These are phyloP conservation scores for Daldinia bambusicola DNA, from an alignment of 495 filamentous ascomycete genomes.

Conservation along the genomic window DNA sequence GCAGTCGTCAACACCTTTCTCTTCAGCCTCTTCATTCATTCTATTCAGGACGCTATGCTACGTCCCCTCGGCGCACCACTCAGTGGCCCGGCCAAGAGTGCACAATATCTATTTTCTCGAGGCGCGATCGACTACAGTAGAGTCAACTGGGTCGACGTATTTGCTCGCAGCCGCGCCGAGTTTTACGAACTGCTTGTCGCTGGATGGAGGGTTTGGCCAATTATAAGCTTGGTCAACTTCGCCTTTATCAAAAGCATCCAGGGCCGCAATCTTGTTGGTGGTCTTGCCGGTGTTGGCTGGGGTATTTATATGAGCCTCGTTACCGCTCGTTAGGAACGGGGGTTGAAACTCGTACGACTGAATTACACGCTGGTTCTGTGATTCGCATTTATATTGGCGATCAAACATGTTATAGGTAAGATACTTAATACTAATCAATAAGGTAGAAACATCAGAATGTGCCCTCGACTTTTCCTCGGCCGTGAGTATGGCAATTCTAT, in stretches of 20 bases:
- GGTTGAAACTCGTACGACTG: neutral
- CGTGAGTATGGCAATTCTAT: neutral
- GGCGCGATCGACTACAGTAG: constrained; percentile 46
- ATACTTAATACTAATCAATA: neutral
- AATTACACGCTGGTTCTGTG: neutral
- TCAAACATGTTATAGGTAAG: neutral
- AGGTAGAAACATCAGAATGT: neutral
- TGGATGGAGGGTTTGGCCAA: constrained; percentile 83
- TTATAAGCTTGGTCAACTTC: constrained; percentile 83
- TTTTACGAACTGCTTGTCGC: constrained; percentile 77
- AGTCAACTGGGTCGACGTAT: constrained; percentile 50
- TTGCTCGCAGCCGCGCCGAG: constrained; percentile 59
- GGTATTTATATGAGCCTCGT: constrained; percentile 84
- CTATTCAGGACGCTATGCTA: constrained; percentile 54
- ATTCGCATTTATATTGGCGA: neutral
- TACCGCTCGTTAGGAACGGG: constrained; percentile 51
- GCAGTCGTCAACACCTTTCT: constrained; percentile 79
- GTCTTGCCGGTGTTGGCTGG: constrained; percentile 85
- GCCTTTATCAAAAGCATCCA: constrained; percentile 78
- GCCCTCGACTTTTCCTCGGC: too few relatives aligned
- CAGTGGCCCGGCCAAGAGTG: constrained; percentile 42
- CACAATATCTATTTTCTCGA: constrained; percentile 33
- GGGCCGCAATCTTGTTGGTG: constrained; percentile 77
- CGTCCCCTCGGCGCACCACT: constrained; percentile 27
- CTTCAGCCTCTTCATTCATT: constrained; percentile 66